These are phyloP conservation scores for Boletus edulis DNA, from an alignment of 768 basidiomycete genomes.

Conservation along the genomic window DNA sequence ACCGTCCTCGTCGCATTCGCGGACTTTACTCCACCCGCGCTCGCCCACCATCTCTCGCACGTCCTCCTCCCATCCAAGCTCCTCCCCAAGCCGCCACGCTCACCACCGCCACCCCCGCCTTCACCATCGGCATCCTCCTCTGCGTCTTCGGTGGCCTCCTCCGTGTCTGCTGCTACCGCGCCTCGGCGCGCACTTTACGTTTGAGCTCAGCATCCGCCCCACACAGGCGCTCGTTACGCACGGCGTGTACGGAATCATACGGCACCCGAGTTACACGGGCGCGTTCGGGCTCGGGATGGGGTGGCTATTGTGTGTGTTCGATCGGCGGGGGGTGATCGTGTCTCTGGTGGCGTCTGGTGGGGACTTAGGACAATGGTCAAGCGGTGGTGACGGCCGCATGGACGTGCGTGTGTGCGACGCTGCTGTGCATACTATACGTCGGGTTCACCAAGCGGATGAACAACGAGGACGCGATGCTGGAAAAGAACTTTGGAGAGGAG, in stretches of 20 bases:
- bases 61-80: no score
- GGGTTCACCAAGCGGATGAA: slow-evolving; percentile 14
- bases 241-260: slow-evolving; percentile 26
- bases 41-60: slow-evolving; percentile 11
- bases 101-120: neutral
- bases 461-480: slow-evolving; percentile 30
- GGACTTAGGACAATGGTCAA: neutral
- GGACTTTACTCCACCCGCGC: neutral
- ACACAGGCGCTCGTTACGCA: slow-evolving; percentile 25
- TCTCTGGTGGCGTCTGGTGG: neutral
- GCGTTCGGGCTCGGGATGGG: neutral
- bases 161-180: slow-evolving; percentile 14
- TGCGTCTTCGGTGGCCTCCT: slow-evolving; percentile 7
- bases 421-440: accelerated
- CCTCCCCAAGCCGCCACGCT: neutral
- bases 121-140: slow-evolving; percentile 5
- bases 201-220: slow-evolving; percentile 21
- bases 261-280: slow-evolving; percentile 32
- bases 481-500: slow-evolving; percentile 23
- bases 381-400: neutral
- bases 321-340: slow-evolving; percentile 3
- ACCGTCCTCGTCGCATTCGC: neutral
- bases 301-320: slow-evolving; percentile 1
- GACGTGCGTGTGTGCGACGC: neutral
- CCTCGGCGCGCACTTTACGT: slow-evolving; percentile 25